Evolutionary conservation across 2,329 filamentous ascomycete species (phyloP).

Genomic region (Pyrenochaeta sp.): DNA sequence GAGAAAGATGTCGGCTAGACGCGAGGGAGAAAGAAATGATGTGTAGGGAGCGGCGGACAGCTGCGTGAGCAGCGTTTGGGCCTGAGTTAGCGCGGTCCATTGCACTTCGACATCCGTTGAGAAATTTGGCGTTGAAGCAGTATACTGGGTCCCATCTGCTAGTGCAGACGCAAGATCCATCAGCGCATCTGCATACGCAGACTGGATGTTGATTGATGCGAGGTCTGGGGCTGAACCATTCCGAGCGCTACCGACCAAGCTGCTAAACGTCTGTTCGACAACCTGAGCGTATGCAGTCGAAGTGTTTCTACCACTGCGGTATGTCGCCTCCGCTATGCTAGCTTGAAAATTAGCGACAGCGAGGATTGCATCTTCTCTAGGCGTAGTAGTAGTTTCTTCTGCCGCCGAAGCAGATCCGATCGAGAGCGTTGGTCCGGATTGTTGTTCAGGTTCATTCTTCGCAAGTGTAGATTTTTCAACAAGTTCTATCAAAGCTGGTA

Average conservation of each 20-base stretch:
- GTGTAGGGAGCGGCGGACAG: conserved; percentile 28
- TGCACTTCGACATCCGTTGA: conserved; percentile 32
- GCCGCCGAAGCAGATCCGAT: conserved; percentile 30
- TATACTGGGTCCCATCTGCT: conserved; percentile 33
- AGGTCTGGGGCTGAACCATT: conserved; percentile 60
- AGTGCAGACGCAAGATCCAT: conserved; percentile 62
- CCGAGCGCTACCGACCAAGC: conserved; percentile 51
- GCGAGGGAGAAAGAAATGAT: conserved; percentile 28
- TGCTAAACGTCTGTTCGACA: conserved; percentile 45
- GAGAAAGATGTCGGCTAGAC: conserved; percentile 43
- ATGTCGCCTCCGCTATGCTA: conserved; percentile 65
- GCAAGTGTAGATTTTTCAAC: conserved; percentile 35
- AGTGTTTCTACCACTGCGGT: conserved; percentile 60
- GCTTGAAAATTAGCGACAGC: conserved; percentile 65
- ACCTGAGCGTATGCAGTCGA: conserved; percentile 61
- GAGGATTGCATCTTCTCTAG: conserved; percentile 62
- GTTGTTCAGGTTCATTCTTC: conserved; percentile 32
- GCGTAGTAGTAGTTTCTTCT: conserved; percentile 47
- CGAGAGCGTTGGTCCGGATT: conserved; percentile 44
- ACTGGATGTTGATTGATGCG: conserved; percentile 61
- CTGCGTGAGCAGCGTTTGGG: conserved; percentile 39
- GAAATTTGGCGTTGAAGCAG: conserved; percentile 18
- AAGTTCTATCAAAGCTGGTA: conserved; percentile 60
- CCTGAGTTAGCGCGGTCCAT: conserved; percentile 44
- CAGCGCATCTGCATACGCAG: conserved; percentile 65